Percentiles rank a stretch among this genome's conserved stretches.
Conservation (phyloP, 306 rosid species). For the Malus asiatica region DNA sequence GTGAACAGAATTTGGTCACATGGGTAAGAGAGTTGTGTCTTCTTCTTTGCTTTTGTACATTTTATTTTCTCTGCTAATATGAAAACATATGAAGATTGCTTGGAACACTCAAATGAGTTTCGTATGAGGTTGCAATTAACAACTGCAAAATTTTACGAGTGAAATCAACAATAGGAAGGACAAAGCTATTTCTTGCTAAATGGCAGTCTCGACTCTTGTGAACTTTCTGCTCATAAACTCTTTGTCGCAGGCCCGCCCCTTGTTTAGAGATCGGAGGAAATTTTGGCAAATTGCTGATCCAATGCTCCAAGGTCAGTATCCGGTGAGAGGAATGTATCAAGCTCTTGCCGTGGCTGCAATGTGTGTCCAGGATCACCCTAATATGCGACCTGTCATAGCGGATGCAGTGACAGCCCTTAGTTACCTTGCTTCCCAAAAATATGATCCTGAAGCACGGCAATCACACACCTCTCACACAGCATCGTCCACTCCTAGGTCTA, state of each 20-base stretch:
- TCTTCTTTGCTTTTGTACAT: neutral
- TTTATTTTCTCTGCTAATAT: neutral
- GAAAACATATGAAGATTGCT: neutral
- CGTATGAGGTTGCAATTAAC: neutral
- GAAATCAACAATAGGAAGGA: neutral
- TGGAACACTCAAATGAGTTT: neutral
- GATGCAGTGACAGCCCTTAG: conserved; percentile 51
- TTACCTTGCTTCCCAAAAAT: conserved; percentile 48
- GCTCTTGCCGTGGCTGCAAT: conserved; percentile 59
- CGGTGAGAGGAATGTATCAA: conserved; percentile 52
- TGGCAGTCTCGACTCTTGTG: neutral
- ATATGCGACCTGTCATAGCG: conserved; percentile 50
- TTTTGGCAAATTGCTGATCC: conserved; percentile 50
- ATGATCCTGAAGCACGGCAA: conserved; percentile 28
- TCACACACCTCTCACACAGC: conserved; percentile 18
- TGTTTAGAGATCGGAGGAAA: conserved; percentile 46
- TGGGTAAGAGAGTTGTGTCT: conserved; percentile 32
- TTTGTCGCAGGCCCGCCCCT: conserved; percentile 46
- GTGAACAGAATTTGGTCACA: conserved; percentile 50
- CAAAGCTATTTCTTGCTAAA: neutral
- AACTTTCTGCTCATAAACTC: neutral
- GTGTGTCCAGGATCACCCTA: conserved; percentile 60
- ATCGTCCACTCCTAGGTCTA: conserved; percentile 32
- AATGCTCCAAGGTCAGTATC: conserved; percentile 47
- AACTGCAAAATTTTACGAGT: neutral